These are phyloP conservation scores for Suhomyces coccinellae DNA, from an alignment of 1,139 yeast genomes.

Conservation along the genomic window DNA sequence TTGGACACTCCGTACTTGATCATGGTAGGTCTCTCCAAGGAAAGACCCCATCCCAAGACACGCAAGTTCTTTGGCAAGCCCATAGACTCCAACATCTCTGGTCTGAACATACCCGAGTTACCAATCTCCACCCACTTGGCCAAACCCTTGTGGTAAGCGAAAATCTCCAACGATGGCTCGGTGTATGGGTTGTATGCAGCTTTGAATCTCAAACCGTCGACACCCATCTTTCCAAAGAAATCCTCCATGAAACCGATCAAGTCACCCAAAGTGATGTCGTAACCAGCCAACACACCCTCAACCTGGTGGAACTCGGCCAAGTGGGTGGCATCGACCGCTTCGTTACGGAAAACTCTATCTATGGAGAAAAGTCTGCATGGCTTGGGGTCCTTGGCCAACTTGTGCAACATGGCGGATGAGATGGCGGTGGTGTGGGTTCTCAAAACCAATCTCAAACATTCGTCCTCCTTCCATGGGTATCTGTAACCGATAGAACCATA, in stretches of 20 bases:
- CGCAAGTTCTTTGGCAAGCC: conserved; percentile 93
- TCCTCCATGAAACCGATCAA: conserved; percentile 98
- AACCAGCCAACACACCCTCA: conserved; percentile 98
- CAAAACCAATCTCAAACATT: conserved; percentile 84
- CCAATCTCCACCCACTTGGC: conserved; percentile 99
- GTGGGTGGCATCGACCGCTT: conserved; percentile 99
- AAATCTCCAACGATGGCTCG: conserved; percentile 97
- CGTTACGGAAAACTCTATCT: conserved; percentile 98
- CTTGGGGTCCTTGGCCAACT: conserved; percentile 84
- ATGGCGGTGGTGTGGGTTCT: conserved; percentile 98
- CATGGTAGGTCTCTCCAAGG: conserved; percentile 98
- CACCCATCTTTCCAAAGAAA: conserved; percentile 97
- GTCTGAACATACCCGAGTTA: conserved; percentile 99
- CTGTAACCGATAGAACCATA: conserved; percentile 97
- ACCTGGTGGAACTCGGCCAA: conserved; percentile 99
- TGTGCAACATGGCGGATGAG: conserved; percentile 82
- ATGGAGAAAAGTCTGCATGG: conserved; percentile 93
- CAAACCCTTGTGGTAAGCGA: conserved; percentile 93
- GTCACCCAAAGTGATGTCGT: conserved; percentile 91
- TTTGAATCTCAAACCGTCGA: conserved; percentile 89
- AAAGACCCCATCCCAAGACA: conserved; percentile 97
- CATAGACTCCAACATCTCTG: conserved; percentile 98
- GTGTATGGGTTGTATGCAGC: conserved; percentile 99
- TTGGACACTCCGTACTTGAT: conserved; percentile 95
- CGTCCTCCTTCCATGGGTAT: conserved; percentile 94